Evolutionary conservation across 192 early-diverging fungal species (phyloP).

Genomic region (Dissophora globulifera): DNA sequence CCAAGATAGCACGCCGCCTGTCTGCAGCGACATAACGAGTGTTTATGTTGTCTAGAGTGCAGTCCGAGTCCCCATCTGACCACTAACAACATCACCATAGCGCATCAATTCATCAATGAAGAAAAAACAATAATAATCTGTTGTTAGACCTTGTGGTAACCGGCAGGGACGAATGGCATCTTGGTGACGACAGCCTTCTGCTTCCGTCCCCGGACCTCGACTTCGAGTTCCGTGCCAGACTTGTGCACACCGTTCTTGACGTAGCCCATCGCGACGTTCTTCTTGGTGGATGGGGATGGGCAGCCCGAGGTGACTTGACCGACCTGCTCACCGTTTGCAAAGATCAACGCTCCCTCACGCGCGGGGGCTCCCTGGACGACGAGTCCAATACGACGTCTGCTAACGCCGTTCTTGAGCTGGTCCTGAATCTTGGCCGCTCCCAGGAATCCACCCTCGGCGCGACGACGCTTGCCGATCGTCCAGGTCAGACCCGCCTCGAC

Average conservation of each 20-base stretch:
- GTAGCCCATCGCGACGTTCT: constrained; percentile 99
- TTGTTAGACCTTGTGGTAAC: constrained; percentile 74
- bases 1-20: too few relatives aligned
- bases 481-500: constrained; percentile 94
- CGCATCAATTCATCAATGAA: too few relatives aligned
- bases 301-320: constrained; percentile 94
- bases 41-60: too few relatives aligned
- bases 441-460: constrained; percentile 91
- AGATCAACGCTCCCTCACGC: constrained; percentile 78
- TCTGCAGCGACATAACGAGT: too few relatives aligned
- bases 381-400: constrained; percentile 88
- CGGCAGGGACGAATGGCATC: constrained; percentile 94
- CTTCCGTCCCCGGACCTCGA: constrained; percentile 87
- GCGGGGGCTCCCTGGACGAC: constrained; percentile 95
- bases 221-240: constrained; percentile 88
- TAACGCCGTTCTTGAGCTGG: constrained; percentile 85
- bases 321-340: constrained; percentile 71
- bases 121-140: too few relatives aligned
- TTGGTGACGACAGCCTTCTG: constrained; percentile 88
- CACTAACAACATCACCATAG: too few relatives aligned
- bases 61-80: too few relatives aligned
- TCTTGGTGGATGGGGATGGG: constrained; percentile 89
- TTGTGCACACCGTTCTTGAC: constrained; percentile 91
- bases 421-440: constrained; percentile 86
- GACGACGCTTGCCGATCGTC: constrained; percentile 93